Percentiles rank a stretch among this genome's conserved stretches.
phyloP scores from a whole-genome alignment of 331 rosid species.

The Arachis monticola region DNA sequence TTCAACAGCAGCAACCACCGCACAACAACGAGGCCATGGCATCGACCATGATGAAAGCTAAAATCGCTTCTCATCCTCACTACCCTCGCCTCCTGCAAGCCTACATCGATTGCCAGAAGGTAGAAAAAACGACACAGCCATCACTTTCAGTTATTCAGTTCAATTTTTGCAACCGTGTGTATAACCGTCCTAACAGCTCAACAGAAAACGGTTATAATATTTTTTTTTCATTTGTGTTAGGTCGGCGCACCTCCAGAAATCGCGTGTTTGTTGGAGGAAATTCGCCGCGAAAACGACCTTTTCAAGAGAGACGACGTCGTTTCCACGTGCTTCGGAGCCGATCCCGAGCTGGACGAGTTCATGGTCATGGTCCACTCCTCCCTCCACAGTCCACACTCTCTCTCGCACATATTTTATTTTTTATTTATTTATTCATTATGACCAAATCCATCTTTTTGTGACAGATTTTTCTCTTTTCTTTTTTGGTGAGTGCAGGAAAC shows the following conservation, averaged over 20 bases:
- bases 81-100: conserved; percentile 91
- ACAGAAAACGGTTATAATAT: conserved; percentile 27
- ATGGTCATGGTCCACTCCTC: conserved; percentile 58
- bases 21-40: conserved; percentile 37
- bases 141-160: neutral
- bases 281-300: conserved; percentile 72
- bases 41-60: conserved; percentile 66
- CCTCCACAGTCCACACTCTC: neutral
- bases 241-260: conserved; percentile 98
- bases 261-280: conserved; percentile 74
- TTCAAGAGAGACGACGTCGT: conserved; percentile 59
- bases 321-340: conserved; percentile 95
- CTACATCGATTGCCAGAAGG: conserved; percentile 96
- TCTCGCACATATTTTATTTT: neutral
- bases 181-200: conserved; percentile 21
- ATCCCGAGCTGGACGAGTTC: conserved; percentile 98
- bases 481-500: conserved; percentile 58
- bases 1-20: conserved; percentile 42
- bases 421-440: neutral
- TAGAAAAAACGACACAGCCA: neutral
- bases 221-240: conserved; percentile 36
- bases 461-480: neutral
- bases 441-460: conserved; percentile 31
- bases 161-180: neutral
- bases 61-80: conserved; percentile 87